Conservation (phyloP, 2,329 filamentous ascomycete genomes). For the Tolypocladium amazonense region DNA sequence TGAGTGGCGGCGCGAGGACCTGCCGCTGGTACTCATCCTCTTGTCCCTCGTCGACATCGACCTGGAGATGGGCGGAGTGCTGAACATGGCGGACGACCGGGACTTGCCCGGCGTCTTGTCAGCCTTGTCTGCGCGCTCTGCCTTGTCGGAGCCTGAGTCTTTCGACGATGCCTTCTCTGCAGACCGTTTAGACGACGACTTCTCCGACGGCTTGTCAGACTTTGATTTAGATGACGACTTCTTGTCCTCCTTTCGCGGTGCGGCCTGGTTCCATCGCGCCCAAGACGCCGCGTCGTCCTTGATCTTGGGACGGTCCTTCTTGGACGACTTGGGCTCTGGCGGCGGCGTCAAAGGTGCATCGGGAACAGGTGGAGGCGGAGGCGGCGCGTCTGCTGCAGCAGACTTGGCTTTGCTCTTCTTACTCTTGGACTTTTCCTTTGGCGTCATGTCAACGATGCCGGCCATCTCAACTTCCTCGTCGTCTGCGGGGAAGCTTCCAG, state of each 20-base stretch:
- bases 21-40: conserved; percentile 43
- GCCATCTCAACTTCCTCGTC: conserved; percentile 39
- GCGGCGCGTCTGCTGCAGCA: conserved; percentile 7
- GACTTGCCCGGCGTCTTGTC: conserved; percentile 41
- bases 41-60: conserved; percentile 59
- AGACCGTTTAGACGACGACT: conserved; percentile 39
- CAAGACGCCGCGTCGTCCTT: conserved; percentile 63
- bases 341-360: conserved; percentile 39
- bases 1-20: conserved; percentile 60
- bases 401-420: conserved; percentile 23
- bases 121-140: conserved; percentile 34
- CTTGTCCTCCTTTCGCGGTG: conserved; percentile 32
- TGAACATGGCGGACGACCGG: conserved; percentile 54
- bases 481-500: conserved; percentile 48
- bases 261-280: conserved; percentile 61
- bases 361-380: conserved; percentile 26
- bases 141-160: conserved; percentile 65
- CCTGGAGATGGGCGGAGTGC: conserved; percentile 54
- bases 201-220: conserved; percentile 54
- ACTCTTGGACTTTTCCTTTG: conserved; percentile 23
- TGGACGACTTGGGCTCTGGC: conserved; percentile 47
- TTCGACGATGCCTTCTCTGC: conserved; percentile 50
- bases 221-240: conserved; percentile 51
- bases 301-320: conserved; percentile 68
- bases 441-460: conserved; percentile 39